Evolutionary conservation across 176 grass and related monocot genomes (phyloP).

Genomic region (Lolium perenne): DNA sequence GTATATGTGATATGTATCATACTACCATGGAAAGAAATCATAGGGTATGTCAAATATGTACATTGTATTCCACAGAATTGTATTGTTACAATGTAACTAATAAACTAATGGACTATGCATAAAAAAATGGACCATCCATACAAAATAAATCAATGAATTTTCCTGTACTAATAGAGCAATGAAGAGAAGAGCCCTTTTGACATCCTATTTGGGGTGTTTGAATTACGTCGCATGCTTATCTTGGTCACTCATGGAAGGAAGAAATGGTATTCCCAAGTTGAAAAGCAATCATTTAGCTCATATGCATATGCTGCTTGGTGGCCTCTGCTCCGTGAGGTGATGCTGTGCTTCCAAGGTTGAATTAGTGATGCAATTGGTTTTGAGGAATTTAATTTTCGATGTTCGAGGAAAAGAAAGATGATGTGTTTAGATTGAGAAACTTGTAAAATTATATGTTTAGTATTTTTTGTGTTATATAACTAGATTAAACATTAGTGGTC

Average conservation of each 20-base stretch:
- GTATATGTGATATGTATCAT: slow-evolving; percentile 43
- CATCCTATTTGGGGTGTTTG: neutral
- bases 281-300: neutral
- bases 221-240: neutral
- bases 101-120: neutral
- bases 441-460: too few relatives aligned
- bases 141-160: slow-evolving; percentile 10
- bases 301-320: too few relatives aligned
- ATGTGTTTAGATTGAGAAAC: too few relatives aligned
- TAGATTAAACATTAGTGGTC: too few relatives aligned
- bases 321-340: too few relatives aligned
- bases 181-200: neutral
- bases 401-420: too few relatives aligned
- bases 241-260: neutral
- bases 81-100: neutral
- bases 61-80: slow-evolving; percentile 25
- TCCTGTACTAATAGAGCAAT: neutral
- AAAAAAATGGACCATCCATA: neutral
- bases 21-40: slow-evolving; percentile 7
- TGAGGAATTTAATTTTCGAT: too few relatives aligned
- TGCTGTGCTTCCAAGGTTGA: too few relatives aligned
- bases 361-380: too few relatives aligned
- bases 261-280: neutral
- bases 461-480: too few relatives aligned
- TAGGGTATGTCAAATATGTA: slow-evolving; percentile 21